phyloP scores from a whole-genome alignment of 2,329 filamentous ascomycete genomes.

The Pseudonectria buxi region DNA sequence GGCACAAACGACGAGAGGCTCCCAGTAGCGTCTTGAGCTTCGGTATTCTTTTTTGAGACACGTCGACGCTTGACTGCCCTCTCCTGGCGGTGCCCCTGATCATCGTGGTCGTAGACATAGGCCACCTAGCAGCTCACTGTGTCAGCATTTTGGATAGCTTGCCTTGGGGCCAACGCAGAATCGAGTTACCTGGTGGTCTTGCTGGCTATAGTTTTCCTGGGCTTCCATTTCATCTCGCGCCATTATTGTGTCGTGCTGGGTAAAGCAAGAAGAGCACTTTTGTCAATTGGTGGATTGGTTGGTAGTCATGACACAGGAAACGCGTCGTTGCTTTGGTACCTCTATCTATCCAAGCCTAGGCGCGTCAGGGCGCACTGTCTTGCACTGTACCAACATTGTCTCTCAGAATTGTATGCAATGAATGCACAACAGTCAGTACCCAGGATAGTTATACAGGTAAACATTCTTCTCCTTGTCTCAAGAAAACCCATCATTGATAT shows the following conservation, averaged over 20 bases:
- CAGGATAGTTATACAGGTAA: no score
- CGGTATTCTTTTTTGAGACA: slow-evolving; percentile 35
- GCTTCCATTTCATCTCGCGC: slow-evolving; percentile 11
- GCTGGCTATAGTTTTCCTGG: slow-evolving; percentile 27
- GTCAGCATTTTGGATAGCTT: slow-evolving; percentile 9
- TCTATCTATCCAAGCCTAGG: no score
- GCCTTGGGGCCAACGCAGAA: not conserved
- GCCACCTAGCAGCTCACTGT: slow-evolving; percentile 39
- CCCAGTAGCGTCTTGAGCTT: slow-evolving; percentile 5
- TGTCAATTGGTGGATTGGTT: no score
- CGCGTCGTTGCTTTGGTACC: no score
- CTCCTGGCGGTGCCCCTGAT: slow-evolving; percentile 27
- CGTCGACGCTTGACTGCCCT: slow-evolving; percentile 53
- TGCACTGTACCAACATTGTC: no score
- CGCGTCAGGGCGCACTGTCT: no score
- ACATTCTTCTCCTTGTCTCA: no score
- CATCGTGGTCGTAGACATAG: slow-evolving; percentile 54
- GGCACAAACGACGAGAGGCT: slow-evolving; percentile 37
- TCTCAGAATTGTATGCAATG: no score
- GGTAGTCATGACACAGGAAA: no score
- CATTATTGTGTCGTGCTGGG: slow-evolving; percentile 12
- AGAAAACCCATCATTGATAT: slow-evolving; percentile 21
- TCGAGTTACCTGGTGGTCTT: slow-evolving; percentile 38
- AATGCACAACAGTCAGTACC: no score
- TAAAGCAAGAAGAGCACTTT: no score